Base-by-base conservation (phyloP, 1,139 yeast genomes). In the Saccharomycopsis crataegensis region DNA sequence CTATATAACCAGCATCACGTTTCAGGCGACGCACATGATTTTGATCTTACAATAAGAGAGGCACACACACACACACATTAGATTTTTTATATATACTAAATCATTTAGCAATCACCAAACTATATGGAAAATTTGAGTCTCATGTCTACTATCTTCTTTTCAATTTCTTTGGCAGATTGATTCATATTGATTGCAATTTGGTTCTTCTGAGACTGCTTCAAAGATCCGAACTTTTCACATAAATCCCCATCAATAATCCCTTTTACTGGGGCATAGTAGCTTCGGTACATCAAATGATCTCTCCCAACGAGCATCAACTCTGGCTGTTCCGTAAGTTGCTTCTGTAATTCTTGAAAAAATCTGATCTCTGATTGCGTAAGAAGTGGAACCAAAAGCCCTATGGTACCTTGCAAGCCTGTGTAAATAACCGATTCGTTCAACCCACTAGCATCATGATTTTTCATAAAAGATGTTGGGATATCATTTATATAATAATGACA, bases 181-280 rank as follows among this genome's bases (percentile, higher is more conserved):
- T 81, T 86, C 59, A 86, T 64, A 53, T 71, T 74, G 6, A 70
- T 67, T 0, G 87, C 81, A 47, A 87, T 74, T 41, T 62, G 65
- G 38, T 74, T 67, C 62, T 83, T 79, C 9, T 66, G 62, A 0
- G 70, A 67, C 0, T 64, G 64, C 1, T 67, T 64, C 41, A 85
- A 65, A 8, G 62, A 62, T 42, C 67, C 66, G 63, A 71, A 86
- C 50, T 68, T 66, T 62, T 89, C 97, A 52, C 93, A 72, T 34
- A 88, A 71, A 65, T 93, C 98, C 9, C 99, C 99, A 67, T 93
- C 98, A 47, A 93, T 75, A 1, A 87, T 82, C 53, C 81, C 77
- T 60, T 82, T 83, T 6, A 77, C 79, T 0, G 97, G 96, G 22
- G 80, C 82, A 63, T 88, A 89, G 64, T 84, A 86, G 51, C 97